Conservation (phyloP, 2,329 filamentous ascomycete species). For the Botrytis cinerea region DNA sequence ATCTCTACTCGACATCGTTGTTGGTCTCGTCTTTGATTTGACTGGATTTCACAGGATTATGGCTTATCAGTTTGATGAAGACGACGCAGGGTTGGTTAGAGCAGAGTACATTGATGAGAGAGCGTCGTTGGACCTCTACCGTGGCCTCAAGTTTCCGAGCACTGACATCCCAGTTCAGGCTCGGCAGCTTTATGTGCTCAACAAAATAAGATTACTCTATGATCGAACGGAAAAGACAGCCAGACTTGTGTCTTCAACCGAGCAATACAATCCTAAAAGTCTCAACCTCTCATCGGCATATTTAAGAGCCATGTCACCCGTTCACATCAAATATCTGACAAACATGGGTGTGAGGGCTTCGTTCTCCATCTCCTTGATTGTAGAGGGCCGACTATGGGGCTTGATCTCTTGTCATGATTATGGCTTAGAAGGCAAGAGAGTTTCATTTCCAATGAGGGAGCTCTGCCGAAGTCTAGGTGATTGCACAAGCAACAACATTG, state of each 20-base stretch:
- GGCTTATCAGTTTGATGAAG: slow-evolving; percentile 85
- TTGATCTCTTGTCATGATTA: slow-evolving; percentile 86
- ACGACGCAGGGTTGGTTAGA: slow-evolving; percentile 82
- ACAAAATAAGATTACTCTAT: slow-evolving; percentile 85
- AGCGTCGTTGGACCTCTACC: slow-evolving; percentile 82
- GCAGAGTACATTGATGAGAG: slow-evolving; percentile 82
- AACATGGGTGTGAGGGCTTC: slow-evolving; percentile 90
- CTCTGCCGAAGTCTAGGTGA: slow-evolving; percentile 67
- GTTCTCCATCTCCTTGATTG: slow-evolving; percentile 92
- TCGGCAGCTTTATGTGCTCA: slow-evolving; percentile 82
- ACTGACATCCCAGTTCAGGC: slow-evolving; percentile 86
- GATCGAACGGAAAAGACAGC: slow-evolving; percentile 79
- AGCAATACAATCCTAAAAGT: slow-evolving; percentile 70
- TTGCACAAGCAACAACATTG: slow-evolving; percentile 55
- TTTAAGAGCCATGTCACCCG: slow-evolving; percentile 85
- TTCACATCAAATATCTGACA: slow-evolving; percentile 81
- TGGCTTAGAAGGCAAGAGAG: slow-evolving; percentile 61
- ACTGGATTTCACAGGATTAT: slow-evolving; percentile 91
- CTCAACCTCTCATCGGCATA: slow-evolving; percentile 73
- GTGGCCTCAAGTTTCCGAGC: slow-evolving; percentile 84
- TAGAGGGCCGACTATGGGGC: slow-evolving; percentile 83
- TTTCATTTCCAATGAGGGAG: slow-evolving; percentile 53
- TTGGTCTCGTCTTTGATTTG: slow-evolving; percentile 84
- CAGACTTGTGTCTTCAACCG: slow-evolving; percentile 75
- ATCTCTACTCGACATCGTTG: slow-evolving; percentile 74